A percentile compares a stretch with the other conserved stretches of the same genome.
These are phyloP conservation scores for Microdochium trichocladiopsis DNA, from an alignment of 2,329 filamentous ascomycete genomes.

Conservation along the genomic window DNA sequence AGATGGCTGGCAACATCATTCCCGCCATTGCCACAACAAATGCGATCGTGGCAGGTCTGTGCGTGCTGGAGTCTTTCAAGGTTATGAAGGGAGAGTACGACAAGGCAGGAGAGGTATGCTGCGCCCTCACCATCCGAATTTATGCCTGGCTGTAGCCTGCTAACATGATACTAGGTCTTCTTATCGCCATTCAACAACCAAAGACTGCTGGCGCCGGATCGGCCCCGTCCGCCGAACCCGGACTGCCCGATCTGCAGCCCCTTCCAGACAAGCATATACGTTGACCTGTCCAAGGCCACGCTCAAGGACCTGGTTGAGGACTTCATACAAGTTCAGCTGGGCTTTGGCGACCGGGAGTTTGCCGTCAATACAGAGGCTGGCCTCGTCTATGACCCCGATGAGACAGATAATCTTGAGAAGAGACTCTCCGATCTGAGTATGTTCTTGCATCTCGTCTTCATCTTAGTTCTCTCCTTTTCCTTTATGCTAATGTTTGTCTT, in stretches of 20 bases:
- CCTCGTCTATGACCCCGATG: constrained; percentile 83
- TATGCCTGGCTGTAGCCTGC: not conserved
- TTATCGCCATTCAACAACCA: constrained; percentile 60
- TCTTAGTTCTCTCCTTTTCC: too few relatives aligned
- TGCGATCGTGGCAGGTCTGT: constrained; percentile 88
- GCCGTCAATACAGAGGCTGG: constrained; percentile 67
- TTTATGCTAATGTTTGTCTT: constrained; percentile 4
- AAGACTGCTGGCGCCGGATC: constrained; percentile 51
- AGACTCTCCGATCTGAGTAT: constrained; percentile 69
- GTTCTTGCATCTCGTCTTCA: constrained; percentile 12
- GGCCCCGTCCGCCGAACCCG: constrained; percentile 60
- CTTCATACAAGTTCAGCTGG: constrained; percentile 62
- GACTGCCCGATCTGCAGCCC: constrained; percentile 80
- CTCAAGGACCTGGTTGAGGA: constrained; percentile 73
- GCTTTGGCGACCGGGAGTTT: constrained; percentile 73
- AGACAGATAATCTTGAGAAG: constrained; percentile 78
- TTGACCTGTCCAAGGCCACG: constrained; percentile 66
- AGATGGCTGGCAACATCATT: constrained; percentile 99
- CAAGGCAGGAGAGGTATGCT: constrained; percentile 65
- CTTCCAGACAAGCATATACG: constrained; percentile 57
- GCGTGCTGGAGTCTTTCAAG: constrained; percentile 88
- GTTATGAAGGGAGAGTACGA: constrained; percentile 67
- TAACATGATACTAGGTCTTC: constrained; percentile 52
- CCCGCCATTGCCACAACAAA: constrained; percentile 98
- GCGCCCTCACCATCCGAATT: not conserved